Conservation (phyloP, 257 asterid species). For the Solanum bulbocastanum region DNA sequence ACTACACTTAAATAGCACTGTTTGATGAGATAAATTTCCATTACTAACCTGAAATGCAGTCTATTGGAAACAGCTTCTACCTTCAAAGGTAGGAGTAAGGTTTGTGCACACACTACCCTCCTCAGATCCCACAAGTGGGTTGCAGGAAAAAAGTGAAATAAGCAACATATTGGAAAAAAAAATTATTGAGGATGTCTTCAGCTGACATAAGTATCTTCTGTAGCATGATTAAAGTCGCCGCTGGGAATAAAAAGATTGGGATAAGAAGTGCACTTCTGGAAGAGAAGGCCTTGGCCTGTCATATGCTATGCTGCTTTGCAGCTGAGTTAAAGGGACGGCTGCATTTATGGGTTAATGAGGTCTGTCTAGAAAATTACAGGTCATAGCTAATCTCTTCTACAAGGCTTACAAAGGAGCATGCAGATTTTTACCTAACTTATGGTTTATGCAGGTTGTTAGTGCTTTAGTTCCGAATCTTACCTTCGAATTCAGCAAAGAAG, state of each 20-base stretch:
- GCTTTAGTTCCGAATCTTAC: not conserved
- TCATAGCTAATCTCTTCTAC: not conserved
- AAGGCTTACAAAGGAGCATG: not conserved
- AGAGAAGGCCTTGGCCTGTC: not conserved
- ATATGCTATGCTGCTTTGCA: not conserved
- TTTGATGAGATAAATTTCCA: not conserved
- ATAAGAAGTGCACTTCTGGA: not conserved
- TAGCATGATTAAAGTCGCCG: not conserved
- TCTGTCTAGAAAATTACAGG: not conserved
- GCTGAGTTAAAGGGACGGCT: not conserved
- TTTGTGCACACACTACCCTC: not conserved
- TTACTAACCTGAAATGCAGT: not conserved
- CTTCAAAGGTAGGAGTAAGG: not conserved
- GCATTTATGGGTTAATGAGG: conserved; percentile 4
- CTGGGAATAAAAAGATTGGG: not conserved
- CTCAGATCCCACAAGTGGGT: not conserved
- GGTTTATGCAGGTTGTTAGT: not conserved
- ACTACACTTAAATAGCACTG: not conserved
- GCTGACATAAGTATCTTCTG: not conserved
- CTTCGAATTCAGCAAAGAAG: not conserved
- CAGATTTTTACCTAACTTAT: not conserved
- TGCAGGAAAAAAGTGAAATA: not conserved
- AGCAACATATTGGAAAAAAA: not conserved
- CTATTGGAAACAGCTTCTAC: not conserved
- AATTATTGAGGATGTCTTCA: not conserved